Evolutionary conservation across 2,329 filamentous ascomycete genomes (phyloP).

Genomic region (Penicillium sp.): DNA sequence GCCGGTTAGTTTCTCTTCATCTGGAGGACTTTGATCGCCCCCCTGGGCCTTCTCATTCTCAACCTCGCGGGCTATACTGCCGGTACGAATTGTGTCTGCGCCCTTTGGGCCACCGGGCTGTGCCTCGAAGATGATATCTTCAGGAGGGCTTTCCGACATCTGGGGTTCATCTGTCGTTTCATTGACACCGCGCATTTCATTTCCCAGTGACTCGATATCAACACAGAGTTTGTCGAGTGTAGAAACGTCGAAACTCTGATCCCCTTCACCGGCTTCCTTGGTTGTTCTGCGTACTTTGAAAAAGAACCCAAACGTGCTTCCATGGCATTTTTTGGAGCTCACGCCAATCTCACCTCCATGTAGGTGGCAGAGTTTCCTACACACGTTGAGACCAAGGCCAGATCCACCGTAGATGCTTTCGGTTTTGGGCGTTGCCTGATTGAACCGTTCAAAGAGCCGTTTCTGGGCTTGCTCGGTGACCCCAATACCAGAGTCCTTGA

Average conservation of each 20-base stretch:
- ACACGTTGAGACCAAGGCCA: conserved; percentile 76
- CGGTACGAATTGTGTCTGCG: conserved; percentile 7
- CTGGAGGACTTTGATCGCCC: background rate
- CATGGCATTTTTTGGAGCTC: conserved; percentile 52
- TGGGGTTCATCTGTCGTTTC: conserved; percentile 8
- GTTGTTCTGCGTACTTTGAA: conserved; percentile 44
- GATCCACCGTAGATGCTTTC: conserved; percentile 78
- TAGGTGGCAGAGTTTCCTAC: conserved; percentile 72
- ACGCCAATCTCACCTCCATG: conserved; percentile 79
- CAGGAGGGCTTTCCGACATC: conserved; percentile 13
- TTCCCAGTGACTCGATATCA: conserved; percentile 18
- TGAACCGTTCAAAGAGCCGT: conserved; percentile 73
- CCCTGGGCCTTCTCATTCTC: background rate
- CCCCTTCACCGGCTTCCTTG: background rate
- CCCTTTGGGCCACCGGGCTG: conserved; percentile 4
- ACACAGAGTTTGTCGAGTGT: conserved; percentile 16
- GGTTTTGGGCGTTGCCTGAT: conserved; percentile 71
- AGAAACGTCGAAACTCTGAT: background rate
- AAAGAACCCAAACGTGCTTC: conserved; percentile 59
- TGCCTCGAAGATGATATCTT: conserved; percentile 11
- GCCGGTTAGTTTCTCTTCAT: background rate
- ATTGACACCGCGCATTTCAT: conserved; percentile 14
- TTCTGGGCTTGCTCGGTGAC: conserved; percentile 69
- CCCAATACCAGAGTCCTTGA: conserved; percentile 74
- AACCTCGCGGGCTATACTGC: conserved; percentile 3